Percentiles rank a stretch among this genome's conserved stretches.
Evolutionary conservation across 169 alveolate species (phyloP).

Genomic region (Plasmodium malariae): DNA sequence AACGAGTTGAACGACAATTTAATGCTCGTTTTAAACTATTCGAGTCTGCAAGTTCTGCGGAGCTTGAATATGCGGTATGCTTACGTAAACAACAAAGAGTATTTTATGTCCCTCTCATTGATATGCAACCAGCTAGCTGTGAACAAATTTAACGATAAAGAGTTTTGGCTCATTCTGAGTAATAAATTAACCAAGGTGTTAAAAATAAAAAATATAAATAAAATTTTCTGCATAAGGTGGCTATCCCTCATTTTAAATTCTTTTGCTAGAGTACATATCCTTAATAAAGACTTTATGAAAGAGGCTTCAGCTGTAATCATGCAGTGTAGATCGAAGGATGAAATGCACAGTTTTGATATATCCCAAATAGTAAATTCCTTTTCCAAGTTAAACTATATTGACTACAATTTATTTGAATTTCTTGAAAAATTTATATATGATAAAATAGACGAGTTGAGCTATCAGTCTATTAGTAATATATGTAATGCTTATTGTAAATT

Average conservation of each 20-base stretch:
- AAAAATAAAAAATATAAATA: constrained; percentile 6
- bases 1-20: not conserved
- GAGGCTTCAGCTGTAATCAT: constrained; percentile 6
- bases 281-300: constrained; percentile 17
- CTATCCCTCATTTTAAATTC: constrained; percentile 48
- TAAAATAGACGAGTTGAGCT: constrained; percentile 35
- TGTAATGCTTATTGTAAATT: constrained; percentile 57
- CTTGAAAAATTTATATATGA: constrained; percentile 14
- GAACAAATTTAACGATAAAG: constrained; percentile 8
- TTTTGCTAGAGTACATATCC: constrained; percentile 28
- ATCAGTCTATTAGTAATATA: constrained; percentile 55
- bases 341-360: constrained; percentile 49
- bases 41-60: constrained; percentile 41
- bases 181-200: constrained; percentile 12
- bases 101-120: constrained; percentile 56
- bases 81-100: constrained; percentile 44
- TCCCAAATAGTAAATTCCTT: constrained; percentile 55
- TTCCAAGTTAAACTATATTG: constrained; percentile 40
- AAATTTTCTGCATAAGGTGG: constrained; percentile 37
- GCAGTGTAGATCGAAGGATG: not conserved
- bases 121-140: constrained; percentile 69
- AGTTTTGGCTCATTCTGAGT: constrained; percentile 34
- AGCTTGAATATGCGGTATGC: constrained; percentile 18
- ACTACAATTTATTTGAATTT: constrained; percentile 10
- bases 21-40: constrained; percentile 12